phyloP scores from a whole-genome alignment of 306 rosid species.

The Ammopiptanthus mongolicus region DNA sequence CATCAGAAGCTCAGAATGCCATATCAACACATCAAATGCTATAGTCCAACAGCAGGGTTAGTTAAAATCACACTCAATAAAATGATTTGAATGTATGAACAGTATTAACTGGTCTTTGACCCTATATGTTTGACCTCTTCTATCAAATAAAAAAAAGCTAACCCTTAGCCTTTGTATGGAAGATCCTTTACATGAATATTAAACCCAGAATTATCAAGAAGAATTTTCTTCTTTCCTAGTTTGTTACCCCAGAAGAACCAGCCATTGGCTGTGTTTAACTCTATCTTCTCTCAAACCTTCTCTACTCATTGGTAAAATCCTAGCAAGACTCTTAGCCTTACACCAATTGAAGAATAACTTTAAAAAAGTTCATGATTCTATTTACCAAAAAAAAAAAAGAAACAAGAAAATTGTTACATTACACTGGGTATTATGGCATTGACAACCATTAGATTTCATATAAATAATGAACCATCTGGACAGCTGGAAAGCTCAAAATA shows the following conservation, averaged over 20 bases:
- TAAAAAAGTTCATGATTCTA: neutral
- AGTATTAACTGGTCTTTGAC: neutral
- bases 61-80: neutral
- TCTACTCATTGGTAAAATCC: too few species aligned
- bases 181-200: too few species aligned
- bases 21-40: neutral
- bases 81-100: neutral
- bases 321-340: too few species aligned
- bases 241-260: too few species aligned
- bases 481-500: neutral
- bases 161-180: too few species aligned
- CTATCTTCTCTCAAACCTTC: too few species aligned
- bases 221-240: too few species aligned
- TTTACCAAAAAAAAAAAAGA: neutral
- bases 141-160: too few species aligned
- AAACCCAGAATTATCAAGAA: too few species aligned
- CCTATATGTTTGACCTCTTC: neutral
- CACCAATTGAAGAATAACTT: neutral
- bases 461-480: neutral
- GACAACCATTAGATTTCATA: neutral
- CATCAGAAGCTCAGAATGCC: constrained; percentile 1
- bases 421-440: neutral
- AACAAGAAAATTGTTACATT: too few species aligned
- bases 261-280: too few species aligned
- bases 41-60: neutral